These are phyloP conservation scores for Helenozyma baotianmanensis DNA, from an alignment of 805 yeast species.

Conservation along the genomic window DNA sequence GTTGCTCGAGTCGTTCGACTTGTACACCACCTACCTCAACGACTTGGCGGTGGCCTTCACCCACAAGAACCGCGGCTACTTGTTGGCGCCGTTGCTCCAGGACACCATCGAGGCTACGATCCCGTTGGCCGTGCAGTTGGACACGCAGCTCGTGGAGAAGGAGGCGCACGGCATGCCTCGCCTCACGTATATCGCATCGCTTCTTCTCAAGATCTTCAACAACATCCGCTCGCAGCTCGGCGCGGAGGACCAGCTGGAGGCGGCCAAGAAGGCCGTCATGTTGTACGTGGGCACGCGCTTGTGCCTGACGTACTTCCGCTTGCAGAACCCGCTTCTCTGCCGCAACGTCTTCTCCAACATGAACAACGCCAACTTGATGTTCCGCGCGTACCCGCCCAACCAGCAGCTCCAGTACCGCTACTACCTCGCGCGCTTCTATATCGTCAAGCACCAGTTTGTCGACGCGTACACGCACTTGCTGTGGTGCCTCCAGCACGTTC, in stretches of 20 bases:
- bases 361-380: slow-evolving; percentile 45
- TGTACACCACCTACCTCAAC: slow-evolving; percentile 44
- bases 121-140: slow-evolving; percentile 42
- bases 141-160: slow-evolving; percentile 37
- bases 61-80: slow-evolving; percentile 36
- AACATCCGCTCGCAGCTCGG: slow-evolving; percentile 49
- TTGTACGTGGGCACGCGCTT: slow-evolving; percentile 50
- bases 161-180: slow-evolving; percentile 42
- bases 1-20: slow-evolving; percentile 48
- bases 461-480: slow-evolving; percentile 47
- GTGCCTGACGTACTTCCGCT: slow-evolving; percentile 52
- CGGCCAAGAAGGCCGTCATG: slow-evolving; percentile 45
- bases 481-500: slow-evolving; percentile 48
- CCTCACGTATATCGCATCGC: slow-evolving; percentile 47
- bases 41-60: slow-evolving; percentile 47
- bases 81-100: slow-evolving; percentile 32
- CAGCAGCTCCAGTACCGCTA: slow-evolving; percentile 52
- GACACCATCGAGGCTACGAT: slow-evolving; percentile 35
- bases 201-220: slow-evolving; percentile 56
- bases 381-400: slow-evolving; percentile 34
- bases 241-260: slow-evolving; percentile 31
- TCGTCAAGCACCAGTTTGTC: slow-evolving; percentile 47
- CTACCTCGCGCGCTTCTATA: slow-evolving; percentile 49
- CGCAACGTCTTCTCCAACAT: slow-evolving; percentile 59
- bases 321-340: slow-evolving; percentile 54